A percentile compares a stretch with the other conserved stretches of the same genome.
These are phyloP conservation scores for Ophiosphaerella narmari DNA, from an alignment of 2,329 filamentous ascomycete species.

Conservation along the genomic window DNA sequence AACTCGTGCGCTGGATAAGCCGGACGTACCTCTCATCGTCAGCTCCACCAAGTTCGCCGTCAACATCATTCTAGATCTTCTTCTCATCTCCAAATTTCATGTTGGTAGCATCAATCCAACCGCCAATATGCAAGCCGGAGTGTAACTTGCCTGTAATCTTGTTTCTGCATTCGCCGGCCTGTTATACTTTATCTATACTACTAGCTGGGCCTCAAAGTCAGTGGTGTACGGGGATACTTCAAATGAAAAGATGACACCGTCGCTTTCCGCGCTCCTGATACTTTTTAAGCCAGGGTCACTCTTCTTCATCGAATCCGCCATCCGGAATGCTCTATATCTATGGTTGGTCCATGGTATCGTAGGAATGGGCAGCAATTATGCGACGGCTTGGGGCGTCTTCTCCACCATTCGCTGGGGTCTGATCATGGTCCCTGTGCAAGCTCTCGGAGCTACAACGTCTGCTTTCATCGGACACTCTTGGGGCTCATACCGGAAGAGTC, in stretches of 20 bases:
- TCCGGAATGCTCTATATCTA: constrained; percentile 71
- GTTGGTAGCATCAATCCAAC: constrained; percentile 60
- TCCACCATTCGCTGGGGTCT: constrained; percentile 75
- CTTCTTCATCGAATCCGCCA: constrained; percentile 67
- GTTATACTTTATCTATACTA: constrained; percentile 60
- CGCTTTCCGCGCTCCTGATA: constrained; percentile 52
- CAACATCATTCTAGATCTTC: constrained; percentile 70
- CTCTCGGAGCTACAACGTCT: constrained; percentile 67
- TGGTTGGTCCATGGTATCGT: constrained; percentile 72
- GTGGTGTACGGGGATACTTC: constrained; percentile 11
- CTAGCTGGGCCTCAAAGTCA: constrained; percentile 41
- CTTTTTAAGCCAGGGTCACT: constrained; percentile 62
- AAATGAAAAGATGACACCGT: constrained; percentile 19
- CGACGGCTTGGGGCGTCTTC: constrained; percentile 75
- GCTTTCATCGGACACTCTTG: constrained; percentile 70
- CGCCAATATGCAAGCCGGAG: constrained; percentile 67
- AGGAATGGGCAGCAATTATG: constrained; percentile 65
- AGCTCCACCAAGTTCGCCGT: constrained; percentile 66
- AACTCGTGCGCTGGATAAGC: constrained; percentile 69
- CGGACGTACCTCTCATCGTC: constrained; percentile 70
- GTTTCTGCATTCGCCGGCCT: constrained; percentile 54
- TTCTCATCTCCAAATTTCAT: constrained; percentile 69
- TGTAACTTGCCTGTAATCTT: constrained; percentile 62
- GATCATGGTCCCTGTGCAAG: constrained; percentile 73
- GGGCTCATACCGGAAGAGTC: constrained; percentile 55